Evolutionary conservation across 2,329 filamentous ascomycete genomes (phyloP).

Genomic region (Tolypocladium tundrense): DNA sequence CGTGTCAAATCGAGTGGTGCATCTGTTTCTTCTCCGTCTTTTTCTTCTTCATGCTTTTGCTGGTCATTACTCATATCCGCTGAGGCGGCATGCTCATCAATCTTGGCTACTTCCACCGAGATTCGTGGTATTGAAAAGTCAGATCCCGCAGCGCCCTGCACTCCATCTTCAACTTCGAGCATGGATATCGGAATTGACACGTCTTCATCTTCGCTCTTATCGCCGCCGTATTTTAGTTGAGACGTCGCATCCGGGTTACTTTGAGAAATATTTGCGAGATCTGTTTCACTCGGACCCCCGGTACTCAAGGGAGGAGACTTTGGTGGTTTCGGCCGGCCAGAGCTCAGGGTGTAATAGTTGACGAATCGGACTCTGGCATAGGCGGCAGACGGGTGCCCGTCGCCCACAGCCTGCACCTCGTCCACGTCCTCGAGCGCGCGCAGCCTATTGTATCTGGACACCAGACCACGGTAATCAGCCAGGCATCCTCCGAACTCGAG

Average conservation of each 20-base stretch:
- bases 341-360: slow-evolving; percentile 86
- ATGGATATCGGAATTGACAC: background rate
- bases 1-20: slow-evolving; percentile 6
- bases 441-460: slow-evolving; percentile 57
- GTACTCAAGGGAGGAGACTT: slow-evolving; percentile 6
- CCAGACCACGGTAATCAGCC: slow-evolving; percentile 63
- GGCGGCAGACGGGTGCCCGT: slow-evolving; percentile 10
- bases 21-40: background rate
- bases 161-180: background rate
- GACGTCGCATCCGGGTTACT: background rate
- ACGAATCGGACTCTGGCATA: slow-evolving; percentile 60
- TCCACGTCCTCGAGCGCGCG: slow-evolving; percentile 63
- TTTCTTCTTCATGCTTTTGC: background rate
- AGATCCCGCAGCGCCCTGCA: background rate
- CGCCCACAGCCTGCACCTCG: slow-evolving; percentile 28
- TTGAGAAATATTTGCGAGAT: background rate
- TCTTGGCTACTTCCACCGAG: background rate
- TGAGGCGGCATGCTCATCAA: background rate
- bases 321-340: slow-evolving; percentile 51
- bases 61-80: background rate
- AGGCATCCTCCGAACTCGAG: slow-evolving; percentile 75
- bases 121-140: background rate
- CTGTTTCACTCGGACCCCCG: slow-evolving; percentile 1
- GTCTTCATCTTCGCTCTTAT: background rate
- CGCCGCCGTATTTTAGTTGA: background rate